A percentile compares a stretch with the other conserved stretches of the same genome.
These are phyloP conservation scores for Acacia confusa DNA, from an alignment of 306 rosid genomes.

Conservation along the genomic window DNA sequence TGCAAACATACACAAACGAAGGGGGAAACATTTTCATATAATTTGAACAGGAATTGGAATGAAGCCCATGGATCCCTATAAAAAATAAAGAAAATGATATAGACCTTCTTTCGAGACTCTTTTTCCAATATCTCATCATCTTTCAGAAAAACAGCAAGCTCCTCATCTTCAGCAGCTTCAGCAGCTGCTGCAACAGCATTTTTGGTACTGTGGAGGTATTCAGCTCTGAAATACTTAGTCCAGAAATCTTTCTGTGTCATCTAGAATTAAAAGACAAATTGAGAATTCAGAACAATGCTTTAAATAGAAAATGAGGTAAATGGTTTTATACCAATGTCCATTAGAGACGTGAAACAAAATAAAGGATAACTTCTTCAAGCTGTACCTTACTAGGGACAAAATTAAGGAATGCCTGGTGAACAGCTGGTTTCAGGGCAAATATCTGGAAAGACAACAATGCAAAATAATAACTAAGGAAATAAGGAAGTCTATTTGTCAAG, in stretches of 20 bases:
- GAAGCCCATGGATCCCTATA: slow-evolving; percentile 20
- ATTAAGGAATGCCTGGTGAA: slow-evolving; percentile 82
- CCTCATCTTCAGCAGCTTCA: slow-evolving; percentile 99
- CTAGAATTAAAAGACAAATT: slow-evolving; percentile 46
- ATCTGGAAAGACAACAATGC: slow-evolving; percentile 55
- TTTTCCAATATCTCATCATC: slow-evolving; percentile 85
- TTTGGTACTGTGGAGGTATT: slow-evolving; percentile 83
- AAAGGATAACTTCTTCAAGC: background rate
- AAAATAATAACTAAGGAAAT: slow-evolving; percentile 16
- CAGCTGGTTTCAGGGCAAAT: slow-evolving; percentile 93
- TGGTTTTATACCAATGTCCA: slow-evolving; percentile 20
- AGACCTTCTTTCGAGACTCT: slow-evolving; percentile 85
- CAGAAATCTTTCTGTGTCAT: slow-evolving; percentile 92
- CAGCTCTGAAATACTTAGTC: slow-evolving; percentile 94
- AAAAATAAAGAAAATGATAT: slow-evolving; percentile 20
- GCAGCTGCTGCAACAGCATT: slow-evolving; percentile 88
- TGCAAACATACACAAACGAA: slow-evolving; percentile 31
- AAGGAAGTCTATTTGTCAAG: background rate
- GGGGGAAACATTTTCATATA: slow-evolving; percentile 6
- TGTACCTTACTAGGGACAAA: slow-evolving; percentile 85
- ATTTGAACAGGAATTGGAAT: slow-evolving; percentile 28
- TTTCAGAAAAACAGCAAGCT: slow-evolving; percentile 85
- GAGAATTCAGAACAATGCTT: slow-evolving; percentile 13
- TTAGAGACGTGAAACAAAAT: slow-evolving; percentile 10
- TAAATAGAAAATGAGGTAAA: slow-evolving; percentile 9